Conservation (phyloP, 306 rosid genomes). For the Parietaria judaica region DNA sequence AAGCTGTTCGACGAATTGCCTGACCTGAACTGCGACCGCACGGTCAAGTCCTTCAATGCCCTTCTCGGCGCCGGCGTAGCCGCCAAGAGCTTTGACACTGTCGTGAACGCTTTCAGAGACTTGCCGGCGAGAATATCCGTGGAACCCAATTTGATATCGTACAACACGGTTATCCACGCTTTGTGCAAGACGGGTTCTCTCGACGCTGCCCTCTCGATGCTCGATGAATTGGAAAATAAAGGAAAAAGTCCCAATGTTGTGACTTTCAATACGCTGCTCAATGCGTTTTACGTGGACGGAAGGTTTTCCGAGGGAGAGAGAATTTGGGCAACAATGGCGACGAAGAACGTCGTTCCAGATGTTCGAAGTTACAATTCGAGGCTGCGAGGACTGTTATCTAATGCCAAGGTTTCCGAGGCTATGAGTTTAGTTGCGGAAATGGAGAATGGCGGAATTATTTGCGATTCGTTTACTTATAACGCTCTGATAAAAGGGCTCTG, state of each 20-base stretch:
- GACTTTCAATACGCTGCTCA: constrained; percentile 32
- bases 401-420: constrained; percentile 15
- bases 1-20: constrained; percentile 50
- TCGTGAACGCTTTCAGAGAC: constrained; percentile 24
- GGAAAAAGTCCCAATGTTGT: constrained; percentile 27
- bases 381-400: constrained; percentile 26
- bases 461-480: constrained; percentile 23
- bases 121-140: constrained; percentile 20
- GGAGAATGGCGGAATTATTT: constrained; percentile 24
- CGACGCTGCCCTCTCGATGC: constrained; percentile 26
- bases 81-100: constrained; percentile 26
- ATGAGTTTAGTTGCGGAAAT: constrained; percentile 26
- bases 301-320: constrained; percentile 30
- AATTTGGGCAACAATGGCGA: constrained; percentile 32
- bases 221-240: constrained; percentile 23
- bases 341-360: constrained; percentile 23
- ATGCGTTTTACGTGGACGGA: constrained; percentile 21
- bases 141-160: constrained; percentile 21
- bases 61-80: constrained; percentile 26
- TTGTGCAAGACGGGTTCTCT: constrained; percentile 23
- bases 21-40: constrained; percentile 26
- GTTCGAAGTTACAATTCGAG: constrained; percentile 24
- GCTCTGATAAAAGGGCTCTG: constrained; percentile 28
- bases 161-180: constrained; percentile 32
- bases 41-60: constrained; percentile 28